Percentiles rank a stretch among this genome's conserved stretches.
Evolutionary conservation across 208 protist genomes (phyloP).

Genomic region (Ichthyophonus hoferi): DNA sequence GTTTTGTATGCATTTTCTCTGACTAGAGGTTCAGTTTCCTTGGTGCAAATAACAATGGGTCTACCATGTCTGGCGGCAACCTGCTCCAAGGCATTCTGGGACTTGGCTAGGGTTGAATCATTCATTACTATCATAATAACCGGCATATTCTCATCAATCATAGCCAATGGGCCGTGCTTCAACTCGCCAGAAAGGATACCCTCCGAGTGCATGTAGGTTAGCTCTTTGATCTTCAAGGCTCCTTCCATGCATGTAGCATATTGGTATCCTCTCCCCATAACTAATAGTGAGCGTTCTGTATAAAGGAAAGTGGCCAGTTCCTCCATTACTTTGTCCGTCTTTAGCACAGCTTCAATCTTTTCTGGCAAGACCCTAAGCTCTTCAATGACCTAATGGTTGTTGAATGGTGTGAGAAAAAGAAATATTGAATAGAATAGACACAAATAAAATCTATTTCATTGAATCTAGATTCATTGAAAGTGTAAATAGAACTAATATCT

Average conservation of each 20-base stretch:
- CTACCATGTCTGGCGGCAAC: slow-evolving; percentile 74
- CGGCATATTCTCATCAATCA: slow-evolving; percentile 83
- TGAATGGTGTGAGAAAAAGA: too few species aligned
- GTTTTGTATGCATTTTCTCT: slow-evolving; percentile 37
- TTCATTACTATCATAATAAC: slow-evolving; percentile 75
- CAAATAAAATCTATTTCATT: too few species aligned
- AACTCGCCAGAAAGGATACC: slow-evolving; percentile 88
- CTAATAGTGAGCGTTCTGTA: slow-evolving; percentile 60
- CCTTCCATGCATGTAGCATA: slow-evolving; percentile 83
- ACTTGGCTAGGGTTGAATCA: slow-evolving; percentile 33
- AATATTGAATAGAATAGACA: too few species aligned
- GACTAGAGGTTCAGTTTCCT: slow-evolving; percentile 31
- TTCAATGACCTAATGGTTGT: slow-evolving; percentile 70
- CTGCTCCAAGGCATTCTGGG: slow-evolving; percentile 77
- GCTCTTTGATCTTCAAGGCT: slow-evolving; percentile 91
- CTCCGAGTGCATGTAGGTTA: slow-evolving; percentile 93
- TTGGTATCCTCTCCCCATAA: slow-evolving; percentile 83
- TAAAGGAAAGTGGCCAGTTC: slow-evolving; percentile 68
- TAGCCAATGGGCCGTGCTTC: slow-evolving; percentile 93
- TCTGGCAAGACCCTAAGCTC: slow-evolving; percentile 54
- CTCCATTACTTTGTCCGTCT: slow-evolving; percentile 63
- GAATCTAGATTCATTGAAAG: too few species aligned
- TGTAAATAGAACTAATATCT: too few species aligned
- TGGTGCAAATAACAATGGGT: slow-evolving; percentile 65
- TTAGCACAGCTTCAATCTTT: slow-evolving; percentile 65